These are phyloP conservation scores for Ulota crispa DNA, from an alignment of 225 moss, liverwort and hornwort genomes.

Conservation along the genomic window DNA sequence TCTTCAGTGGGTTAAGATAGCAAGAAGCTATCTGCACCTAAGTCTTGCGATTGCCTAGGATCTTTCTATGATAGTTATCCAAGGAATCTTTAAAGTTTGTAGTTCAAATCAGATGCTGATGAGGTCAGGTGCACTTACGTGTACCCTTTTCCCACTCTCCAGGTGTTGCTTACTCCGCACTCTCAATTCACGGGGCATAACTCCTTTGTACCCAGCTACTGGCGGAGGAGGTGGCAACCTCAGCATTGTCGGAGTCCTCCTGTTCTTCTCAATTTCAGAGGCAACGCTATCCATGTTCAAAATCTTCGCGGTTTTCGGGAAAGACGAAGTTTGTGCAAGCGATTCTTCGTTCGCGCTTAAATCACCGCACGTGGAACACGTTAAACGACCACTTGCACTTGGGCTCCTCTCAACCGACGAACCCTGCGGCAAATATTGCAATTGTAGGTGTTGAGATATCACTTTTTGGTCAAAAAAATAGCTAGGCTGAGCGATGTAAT, in stretches of 20 bases:
- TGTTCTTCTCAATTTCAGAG: constrained; percentile 8
- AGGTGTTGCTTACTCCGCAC: neutral
- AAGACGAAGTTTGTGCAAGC: constrained; percentile 11
- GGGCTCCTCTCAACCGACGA: constrained; percentile 13
- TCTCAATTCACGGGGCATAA: constrained; percentile 16
- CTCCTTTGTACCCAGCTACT: constrained; percentile 28
- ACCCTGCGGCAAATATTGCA: constrained; percentile 14
- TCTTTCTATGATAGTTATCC: neutral
- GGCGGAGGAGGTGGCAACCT: constrained; percentile 40
- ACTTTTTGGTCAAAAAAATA: neutral
- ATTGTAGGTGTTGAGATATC: neutral
- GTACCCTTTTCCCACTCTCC: neutral
- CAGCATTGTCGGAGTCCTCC: neutral
- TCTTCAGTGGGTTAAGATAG: neutral
- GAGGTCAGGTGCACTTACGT: constrained; percentile 20
- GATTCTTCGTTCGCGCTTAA: constrained; percentile 19
- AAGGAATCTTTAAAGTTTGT: neutral
- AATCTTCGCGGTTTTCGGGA: constrained; percentile 23
- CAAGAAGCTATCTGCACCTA: neutral
- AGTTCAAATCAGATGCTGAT: constrained; percentile 32
- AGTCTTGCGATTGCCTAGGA: neutral
- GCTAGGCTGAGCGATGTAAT: no score
- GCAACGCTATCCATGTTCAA: constrained; percentile 29
- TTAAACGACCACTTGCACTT: constrained; percentile 19
- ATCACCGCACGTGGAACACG: constrained; percentile 2